These are phyloP conservation scores for Saururus chinensis DNA, from an alignment of 164 flowering plant genomes.

Conservation along the genomic window DNA sequence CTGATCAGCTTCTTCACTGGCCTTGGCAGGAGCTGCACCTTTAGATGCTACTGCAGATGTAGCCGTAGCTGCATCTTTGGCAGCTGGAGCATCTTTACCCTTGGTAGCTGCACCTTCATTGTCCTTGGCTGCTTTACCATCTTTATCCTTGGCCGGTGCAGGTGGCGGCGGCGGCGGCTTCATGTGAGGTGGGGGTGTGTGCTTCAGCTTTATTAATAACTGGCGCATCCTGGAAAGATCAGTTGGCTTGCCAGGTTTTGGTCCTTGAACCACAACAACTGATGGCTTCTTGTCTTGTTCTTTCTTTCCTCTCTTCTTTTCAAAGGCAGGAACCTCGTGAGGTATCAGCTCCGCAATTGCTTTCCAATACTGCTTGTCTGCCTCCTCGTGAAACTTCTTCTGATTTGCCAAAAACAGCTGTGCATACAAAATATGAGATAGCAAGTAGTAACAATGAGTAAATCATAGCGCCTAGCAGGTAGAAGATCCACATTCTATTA, in stretches of 20 bases:
- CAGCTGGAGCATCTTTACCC: constrained; percentile 19
- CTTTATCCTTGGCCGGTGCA: constrained; percentile 18
- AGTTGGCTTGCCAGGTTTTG: constrained; percentile 90
- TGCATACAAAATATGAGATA: not conserved
- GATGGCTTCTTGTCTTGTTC: constrained; percentile 83
- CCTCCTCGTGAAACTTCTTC: constrained; percentile 87
- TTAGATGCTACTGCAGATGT: constrained; percentile 9
- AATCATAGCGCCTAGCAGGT: not conserved
- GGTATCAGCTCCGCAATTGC: constrained; percentile 87
- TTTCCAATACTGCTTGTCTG: constrained; percentile 91
- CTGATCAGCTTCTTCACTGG: constrained; percentile 9
- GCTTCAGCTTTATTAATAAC: constrained; percentile 75
- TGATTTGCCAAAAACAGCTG: constrained; percentile 68
- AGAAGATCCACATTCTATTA: not conserved
- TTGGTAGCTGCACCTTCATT: constrained; percentile 24
- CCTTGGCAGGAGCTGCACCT: too few species aligned
- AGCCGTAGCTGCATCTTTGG: constrained; percentile 1
- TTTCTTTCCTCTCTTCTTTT: constrained; percentile 78
- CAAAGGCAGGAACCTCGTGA: constrained; percentile 67
- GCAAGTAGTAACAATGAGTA: constrained; percentile 1
- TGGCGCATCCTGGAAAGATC: constrained; percentile 89
- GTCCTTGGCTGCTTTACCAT: constrained; percentile 27
- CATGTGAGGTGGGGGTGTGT: constrained; percentile 89
- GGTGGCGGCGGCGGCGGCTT: constrained; percentile 55
- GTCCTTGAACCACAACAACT: constrained; percentile 69